These are phyloP conservation scores for Botrytis hyacinthi DNA, from an alignment of 2,329 filamentous ascomycete genomes.

Conservation along the genomic window DNA sequence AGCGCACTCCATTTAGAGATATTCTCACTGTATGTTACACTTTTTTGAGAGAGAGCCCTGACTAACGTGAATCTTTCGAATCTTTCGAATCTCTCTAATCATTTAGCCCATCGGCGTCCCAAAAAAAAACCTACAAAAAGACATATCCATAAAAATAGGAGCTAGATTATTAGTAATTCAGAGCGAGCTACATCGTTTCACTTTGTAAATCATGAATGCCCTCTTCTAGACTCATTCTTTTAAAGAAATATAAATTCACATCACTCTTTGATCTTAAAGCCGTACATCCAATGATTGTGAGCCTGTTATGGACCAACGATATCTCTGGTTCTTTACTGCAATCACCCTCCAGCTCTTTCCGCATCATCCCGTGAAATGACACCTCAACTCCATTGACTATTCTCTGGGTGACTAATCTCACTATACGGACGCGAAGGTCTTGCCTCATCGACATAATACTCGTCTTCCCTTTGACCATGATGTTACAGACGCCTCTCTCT, in stretches of 20 bases:
- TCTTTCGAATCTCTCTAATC: background rate
- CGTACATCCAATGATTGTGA: background rate
- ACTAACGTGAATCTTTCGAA: background rate
- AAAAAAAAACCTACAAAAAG: background rate
- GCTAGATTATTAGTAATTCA: background rate
- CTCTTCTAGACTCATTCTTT: background rate
- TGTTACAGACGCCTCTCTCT: background rate
- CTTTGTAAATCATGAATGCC: too few relatives aligned
- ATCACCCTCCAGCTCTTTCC: background rate
- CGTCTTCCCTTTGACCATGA: background rate
- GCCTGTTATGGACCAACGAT: background rate
- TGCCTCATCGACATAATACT: background rate
- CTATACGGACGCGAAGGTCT: background rate
- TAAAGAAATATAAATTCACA: background rate
- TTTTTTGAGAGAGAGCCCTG: background rate
- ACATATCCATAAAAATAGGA: too few relatives aligned
- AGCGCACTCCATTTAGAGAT: background rate
- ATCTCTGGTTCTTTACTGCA: background rate
- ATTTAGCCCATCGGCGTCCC: background rate
- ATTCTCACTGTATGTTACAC: background rate
- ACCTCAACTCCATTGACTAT: background rate
- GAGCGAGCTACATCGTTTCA: fast-evolving
- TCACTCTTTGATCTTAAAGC: background rate
- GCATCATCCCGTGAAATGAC: background rate
- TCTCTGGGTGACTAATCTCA: background rate